Conservation (phyloP, 2,329 filamentous ascomycete genomes). For the Venturia pyrina region DNA sequence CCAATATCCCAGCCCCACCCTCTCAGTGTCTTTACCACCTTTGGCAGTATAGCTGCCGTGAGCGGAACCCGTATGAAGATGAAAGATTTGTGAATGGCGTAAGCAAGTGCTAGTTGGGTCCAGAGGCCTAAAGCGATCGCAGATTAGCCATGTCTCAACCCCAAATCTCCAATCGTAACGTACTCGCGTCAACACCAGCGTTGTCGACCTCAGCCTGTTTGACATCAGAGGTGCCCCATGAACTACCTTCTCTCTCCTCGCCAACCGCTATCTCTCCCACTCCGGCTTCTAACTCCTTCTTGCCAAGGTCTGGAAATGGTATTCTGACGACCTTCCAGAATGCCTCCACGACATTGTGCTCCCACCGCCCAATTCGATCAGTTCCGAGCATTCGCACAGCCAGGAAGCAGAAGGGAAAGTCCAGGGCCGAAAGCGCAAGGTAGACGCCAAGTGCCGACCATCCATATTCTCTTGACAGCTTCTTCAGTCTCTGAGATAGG, state of each 20-base stretch:
- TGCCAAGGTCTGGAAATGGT: constrained; percentile 7
- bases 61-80: constrained; percentile 93
- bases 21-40: constrained; percentile 81
- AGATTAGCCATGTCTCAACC: not conserved
- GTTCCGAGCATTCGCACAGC: constrained; percentile 74
- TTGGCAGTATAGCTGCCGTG: constrained; percentile 81
- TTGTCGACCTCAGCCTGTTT: constrained; percentile 18
- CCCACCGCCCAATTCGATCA: constrained; percentile 69
- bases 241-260: constrained; percentile 14
- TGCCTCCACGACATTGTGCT: constrained; percentile 52
- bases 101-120: constrained; percentile 87
- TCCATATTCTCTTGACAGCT: constrained; percentile 84
- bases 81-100: constrained; percentile 95
- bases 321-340: constrained; percentile 3
- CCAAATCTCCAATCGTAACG: constrained; percentile 8
- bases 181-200: constrained; percentile 18
- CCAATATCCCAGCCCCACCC: constrained; percentile 94
- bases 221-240: constrained; percentile 14
- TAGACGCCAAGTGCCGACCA: constrained; percentile 94
- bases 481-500: constrained; percentile 64
- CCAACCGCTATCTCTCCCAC: not conserved
- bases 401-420: constrained; percentile 93
- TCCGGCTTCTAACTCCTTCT: not conserved
- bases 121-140: constrained; percentile 43
- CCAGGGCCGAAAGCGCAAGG: constrained; percentile 66